Percentiles rank a stretch among this genome's conserved stretches.
phyloP scores from a whole-genome alignment of 2,329 filamentous ascomycete species.

The Sporothrix globosa region DNA sequence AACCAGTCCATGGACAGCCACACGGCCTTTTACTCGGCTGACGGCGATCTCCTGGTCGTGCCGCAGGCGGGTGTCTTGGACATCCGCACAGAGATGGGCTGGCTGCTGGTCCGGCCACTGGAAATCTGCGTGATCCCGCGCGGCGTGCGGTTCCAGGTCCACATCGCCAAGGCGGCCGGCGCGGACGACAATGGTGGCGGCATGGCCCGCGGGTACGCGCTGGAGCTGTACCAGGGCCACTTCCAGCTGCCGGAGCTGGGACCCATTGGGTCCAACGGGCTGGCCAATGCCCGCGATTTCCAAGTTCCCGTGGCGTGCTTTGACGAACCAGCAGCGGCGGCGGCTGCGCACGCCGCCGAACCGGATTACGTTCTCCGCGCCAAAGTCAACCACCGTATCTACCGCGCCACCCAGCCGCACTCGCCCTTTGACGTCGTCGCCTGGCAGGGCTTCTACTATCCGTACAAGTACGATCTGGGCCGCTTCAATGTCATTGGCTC shows the following conservation, averaged over 20 bases:
- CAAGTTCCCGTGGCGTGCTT: constrained; percentile 71
- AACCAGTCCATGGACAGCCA: constrained; percentile 75
- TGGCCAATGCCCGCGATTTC: constrained; percentile 78
- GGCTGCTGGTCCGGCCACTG: constrained; percentile 73
- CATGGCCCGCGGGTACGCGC: constrained; percentile 69
- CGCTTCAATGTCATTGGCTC: constrained; percentile 75
- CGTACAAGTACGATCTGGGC: constrained; percentile 80
- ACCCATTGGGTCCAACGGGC: constrained; percentile 71
- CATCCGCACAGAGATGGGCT: constrained; percentile 76
- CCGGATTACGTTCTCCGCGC: constrained; percentile 56
- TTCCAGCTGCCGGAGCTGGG: constrained; percentile 73
- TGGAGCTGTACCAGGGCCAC: constrained; percentile 74
- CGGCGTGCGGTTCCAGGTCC: constrained; percentile 73
- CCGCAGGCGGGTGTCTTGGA: constrained; percentile 74
- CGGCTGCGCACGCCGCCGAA: constrained; percentile 46
- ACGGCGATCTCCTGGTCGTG: constrained; percentile 78
- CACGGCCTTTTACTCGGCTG: constrained; percentile 80
- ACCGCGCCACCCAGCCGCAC: constrained; percentile 66
- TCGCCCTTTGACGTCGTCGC: constrained; percentile 76
- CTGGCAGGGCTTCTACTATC: constrained; percentile 80
- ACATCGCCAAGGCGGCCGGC: constrained; percentile 54
- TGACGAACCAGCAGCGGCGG: constrained; percentile 52
- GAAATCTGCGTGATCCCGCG: constrained; percentile 78
- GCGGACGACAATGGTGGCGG: background rate
- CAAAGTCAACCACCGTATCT: constrained; percentile 71